phyloP scores from a whole-genome alignment of 768 basidiomycete genomes.

The Lentinula aciculospora region DNA sequence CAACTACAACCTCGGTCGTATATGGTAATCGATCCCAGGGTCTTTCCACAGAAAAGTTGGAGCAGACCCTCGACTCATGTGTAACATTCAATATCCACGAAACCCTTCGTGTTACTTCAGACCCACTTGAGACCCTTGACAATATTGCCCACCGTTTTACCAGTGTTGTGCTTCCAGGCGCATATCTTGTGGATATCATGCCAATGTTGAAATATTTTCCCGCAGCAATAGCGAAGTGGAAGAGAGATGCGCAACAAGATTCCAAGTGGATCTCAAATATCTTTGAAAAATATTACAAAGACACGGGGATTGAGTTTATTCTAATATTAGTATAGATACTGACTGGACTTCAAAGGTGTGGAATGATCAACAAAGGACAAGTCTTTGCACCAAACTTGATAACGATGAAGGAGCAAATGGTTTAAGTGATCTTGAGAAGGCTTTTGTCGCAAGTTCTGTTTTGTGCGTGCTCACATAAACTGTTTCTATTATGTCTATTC shows the following conservation, averaged over 20 bases:
- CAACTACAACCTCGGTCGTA: neutral
- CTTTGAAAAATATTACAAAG: neutral
- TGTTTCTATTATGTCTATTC: neutral
- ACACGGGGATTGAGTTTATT: slow-evolving; percentile 7
- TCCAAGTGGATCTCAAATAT: neutral
- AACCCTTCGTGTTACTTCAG: neutral
- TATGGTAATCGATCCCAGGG: slow-evolving; percentile 13
- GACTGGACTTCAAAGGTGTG: too few species aligned
- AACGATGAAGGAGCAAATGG: slow-evolving; percentile 11
- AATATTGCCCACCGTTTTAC: neutral
- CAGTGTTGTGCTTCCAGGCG: neutral
- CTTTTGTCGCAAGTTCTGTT: neutral
- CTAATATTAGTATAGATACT: too few species aligned
- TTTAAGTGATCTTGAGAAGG: neutral
- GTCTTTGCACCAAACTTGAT: neutral
- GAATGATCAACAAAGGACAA: neutral
- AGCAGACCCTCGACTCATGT: neutral
- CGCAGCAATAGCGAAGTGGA: slow-evolving; percentile 4
- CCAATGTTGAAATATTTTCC: slow-evolving; percentile 7
- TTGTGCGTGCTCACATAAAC: neutral
- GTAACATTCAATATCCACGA: too few species aligned
- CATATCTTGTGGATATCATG: slow-evolving; percentile 3
- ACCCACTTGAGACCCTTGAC: neutral
- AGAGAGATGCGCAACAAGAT: neutral
- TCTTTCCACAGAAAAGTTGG: neutral